phyloP scores from a whole-genome alignment of 78 protist species.

The Dictyostelium purpureum region DNA sequence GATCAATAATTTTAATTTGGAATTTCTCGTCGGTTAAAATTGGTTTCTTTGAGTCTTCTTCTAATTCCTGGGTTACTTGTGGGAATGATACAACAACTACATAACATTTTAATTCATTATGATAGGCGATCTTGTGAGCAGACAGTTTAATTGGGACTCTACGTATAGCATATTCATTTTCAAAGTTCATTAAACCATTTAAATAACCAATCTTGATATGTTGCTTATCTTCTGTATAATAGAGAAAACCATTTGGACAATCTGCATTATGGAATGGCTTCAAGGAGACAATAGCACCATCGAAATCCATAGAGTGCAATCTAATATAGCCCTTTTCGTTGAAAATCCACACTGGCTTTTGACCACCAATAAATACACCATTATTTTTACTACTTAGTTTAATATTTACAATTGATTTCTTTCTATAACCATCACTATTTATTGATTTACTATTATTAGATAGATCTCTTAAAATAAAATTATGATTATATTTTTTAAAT shows the following conservation, averaged over 20 bases:
- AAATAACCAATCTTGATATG: conserved; percentile 21
- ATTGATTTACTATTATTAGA: neutral
- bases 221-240: conserved; percentile 13
- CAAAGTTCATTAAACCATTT: conserved; percentile 23
- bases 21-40: conserved; percentile 25
- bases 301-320: conserved; percentile 20
- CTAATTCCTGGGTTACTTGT: conserved; percentile 23
- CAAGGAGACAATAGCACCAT: conserved; percentile 8
- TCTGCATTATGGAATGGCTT: conserved; percentile 64
- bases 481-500: conserved; percentile 24
- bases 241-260: conserved; percentile 68
- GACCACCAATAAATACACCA: conserved; percentile 59
- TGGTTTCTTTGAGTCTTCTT: conserved; percentile 26
- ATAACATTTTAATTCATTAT: conserved; percentile 36
- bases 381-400: neutral
- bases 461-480: conserved; percentile 1
- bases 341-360: conserved; percentile 43
- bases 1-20: conserved; percentile 53
- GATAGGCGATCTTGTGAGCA: conserved; percentile 60
- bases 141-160: conserved; percentile 16
- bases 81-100: conserved; percentile 34
- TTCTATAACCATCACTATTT: neutral
- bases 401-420: conserved; percentile 20
- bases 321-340: conserved; percentile 48
- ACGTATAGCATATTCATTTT: conserved; percentile 58